Percentiles rank a stretch among this genome's conserved stretches.
Evolutionary conservation across 2,329 filamentous ascomycete genomes (phyloP).

Genomic region (Pseudopithomyces maydicus): DNA sequence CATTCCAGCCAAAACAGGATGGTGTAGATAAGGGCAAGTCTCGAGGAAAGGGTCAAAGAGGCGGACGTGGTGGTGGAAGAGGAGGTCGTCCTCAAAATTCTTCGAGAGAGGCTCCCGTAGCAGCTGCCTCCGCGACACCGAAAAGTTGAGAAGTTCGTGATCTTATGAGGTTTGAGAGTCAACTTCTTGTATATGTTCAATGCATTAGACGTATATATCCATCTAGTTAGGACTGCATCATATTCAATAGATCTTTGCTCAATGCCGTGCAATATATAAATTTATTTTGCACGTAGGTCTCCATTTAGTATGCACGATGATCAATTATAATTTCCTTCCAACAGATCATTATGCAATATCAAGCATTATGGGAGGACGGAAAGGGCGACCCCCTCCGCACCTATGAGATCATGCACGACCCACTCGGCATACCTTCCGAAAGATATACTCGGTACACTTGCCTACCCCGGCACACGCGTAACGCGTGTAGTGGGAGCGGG

Average conservation of each 20-base stretch:
- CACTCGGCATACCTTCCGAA: neutral
- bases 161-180: neutral
- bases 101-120: conserved; percentile 15
- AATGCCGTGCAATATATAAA: neutral
- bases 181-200: conserved; percentile 12
- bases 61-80: conserved; percentile 28
- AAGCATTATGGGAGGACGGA: no score
- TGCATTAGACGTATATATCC: conserved; percentile 16
- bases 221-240: conserved; percentile 3
- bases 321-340: no score
- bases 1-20: conserved; percentile 17
- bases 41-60: conserved; percentile 23
- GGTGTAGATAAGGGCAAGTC: conserved; percentile 16
- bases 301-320: no score
- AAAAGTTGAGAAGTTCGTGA: neutral
- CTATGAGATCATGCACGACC: neutral
- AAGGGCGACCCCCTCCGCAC: conserved; percentile 1
- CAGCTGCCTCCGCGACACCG: conserved; percentile 6
- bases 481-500: conserved; percentile 7
- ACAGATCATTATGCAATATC: no score
- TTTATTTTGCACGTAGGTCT: no score
- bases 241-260: neutral
- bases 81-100: conserved; percentile 25
- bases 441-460: neutral
- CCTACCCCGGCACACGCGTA: neutral